A percentile compares a stretch with the other conserved stretches of the same genome.
phyloP scores from a whole-genome alignment of 345 rosid genomes.

The Eucalyptus fibrosa region DNA sequence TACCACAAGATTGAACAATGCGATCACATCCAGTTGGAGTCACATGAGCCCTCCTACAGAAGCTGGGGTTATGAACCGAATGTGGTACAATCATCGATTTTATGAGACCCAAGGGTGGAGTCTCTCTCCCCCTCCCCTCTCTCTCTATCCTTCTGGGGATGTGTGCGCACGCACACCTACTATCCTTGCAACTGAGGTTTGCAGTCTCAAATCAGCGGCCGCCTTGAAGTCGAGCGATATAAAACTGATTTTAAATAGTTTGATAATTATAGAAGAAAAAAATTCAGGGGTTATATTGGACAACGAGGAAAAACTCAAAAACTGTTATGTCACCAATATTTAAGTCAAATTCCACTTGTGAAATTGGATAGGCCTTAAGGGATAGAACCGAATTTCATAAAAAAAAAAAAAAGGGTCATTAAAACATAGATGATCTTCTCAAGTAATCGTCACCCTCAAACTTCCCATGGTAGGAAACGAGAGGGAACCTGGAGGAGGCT shows the following conservation, averaged over 20 bases:
- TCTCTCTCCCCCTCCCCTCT: not conserved
- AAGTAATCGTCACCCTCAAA: not conserved
- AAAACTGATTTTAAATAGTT: not conserved
- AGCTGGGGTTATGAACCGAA: not conserved
- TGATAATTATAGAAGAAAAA: not conserved
- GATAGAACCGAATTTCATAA: not conserved
- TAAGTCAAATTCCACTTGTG: not conserved
- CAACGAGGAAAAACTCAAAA: not conserved
- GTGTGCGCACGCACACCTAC: fast-evolving
- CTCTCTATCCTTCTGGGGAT: not conserved
- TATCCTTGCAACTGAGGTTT: fast-evolving
- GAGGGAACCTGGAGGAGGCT: not conserved
- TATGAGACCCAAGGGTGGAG: not conserved
- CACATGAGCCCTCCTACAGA: not conserved
- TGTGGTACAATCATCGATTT: not conserved
- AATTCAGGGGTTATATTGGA: not conserved
- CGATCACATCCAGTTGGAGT: not conserved
- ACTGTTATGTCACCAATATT: fast-evolving
- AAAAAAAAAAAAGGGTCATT: not conserved
- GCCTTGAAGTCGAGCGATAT: not conserved
- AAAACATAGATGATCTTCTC: not conserved
- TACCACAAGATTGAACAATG: not conserved
- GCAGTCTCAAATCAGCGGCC: not conserved
- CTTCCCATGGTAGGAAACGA: not conserved
- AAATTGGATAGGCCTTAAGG: not conserved